Base-by-base conservation (phyloP, 495 filamentous ascomycete genomes). In the Rhypophila decipiens region DNA sequence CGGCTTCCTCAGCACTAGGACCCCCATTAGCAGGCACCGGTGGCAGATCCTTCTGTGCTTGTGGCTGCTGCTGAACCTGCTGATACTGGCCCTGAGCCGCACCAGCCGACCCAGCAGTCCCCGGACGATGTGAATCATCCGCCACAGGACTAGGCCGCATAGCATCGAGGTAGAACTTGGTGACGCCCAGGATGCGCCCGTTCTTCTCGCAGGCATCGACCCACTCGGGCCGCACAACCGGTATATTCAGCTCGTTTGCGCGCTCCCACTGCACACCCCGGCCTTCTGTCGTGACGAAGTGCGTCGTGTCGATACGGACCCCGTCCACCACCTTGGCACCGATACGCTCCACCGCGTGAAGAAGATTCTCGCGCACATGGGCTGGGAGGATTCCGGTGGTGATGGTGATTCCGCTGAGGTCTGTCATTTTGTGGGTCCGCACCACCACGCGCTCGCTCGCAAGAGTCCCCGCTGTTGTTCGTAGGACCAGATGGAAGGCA, bases 241-340 rank as follows among this genome's bases (percentile, higher is more conserved):
- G 93, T 39, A 99, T 94, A 68, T 97, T 99, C 82, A 93, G 93
- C 70, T 96, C 91, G 33, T 88, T 83, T 12, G 94, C 93, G 64
- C 88, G 90, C 68, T 97, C 94, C 94, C 94, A 99, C 19, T 80
- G 73, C 38, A 84, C 75, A 8, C 93, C 93, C 15, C 90, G 72
- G 2, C 91, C 91, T 61, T 99, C 94, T n/a, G 87, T 91, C 53
- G 91, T 96, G 41, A 99, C 90, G 63, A 97, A 99, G 66, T 99
- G 93, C 13, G 93, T 99, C 3, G 93, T 99, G 58, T 99, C 93
- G 50, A 99, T 97, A 44, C 91, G 76, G 23, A 99, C 94, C 2
- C 79, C 75, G 52, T 97, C 94, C 40, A 88, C 85, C 46, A 96
- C 69, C 70, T 93, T 95, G 35, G 87, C 94, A 29, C 94, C 93